Base-by-base conservation (phyloP, 352 stramenopile genomes). In the Thalassiosira oceanica region DNA sequence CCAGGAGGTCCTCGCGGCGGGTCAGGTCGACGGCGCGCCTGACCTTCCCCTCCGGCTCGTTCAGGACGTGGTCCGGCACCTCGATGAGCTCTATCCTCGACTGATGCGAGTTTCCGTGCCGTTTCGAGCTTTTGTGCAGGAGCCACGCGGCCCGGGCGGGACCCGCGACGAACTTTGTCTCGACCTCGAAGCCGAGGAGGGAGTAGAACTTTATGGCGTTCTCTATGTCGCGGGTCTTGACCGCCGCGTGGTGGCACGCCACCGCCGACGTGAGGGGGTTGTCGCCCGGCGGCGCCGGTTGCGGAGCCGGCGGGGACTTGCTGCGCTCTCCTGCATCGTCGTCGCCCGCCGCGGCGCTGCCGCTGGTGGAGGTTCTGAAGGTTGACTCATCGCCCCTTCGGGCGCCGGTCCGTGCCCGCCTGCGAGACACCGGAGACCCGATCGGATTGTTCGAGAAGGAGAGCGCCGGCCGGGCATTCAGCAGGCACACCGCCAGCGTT, bases 141-240 rank as follows among this genome's bases (percentile, higher is more conserved):
- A 90, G 48, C 80, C 80, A 90, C 10, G 80, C 80, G 11, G 69
- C 74, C 21, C 65, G 58, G 21, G 80, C 78, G 15, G 79, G 74
- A 45, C 84, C 84, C 16, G 69, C 69, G 21, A 78, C 44, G 51
- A 91, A 91, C 64, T 87, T 84, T 2, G 60, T 55, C 35, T 78
- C 67, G 1, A 83, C 52, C 43, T 76, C 49, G 72, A 86, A 89
- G 23, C 76, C 84, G 0, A 91, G 63, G 18, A 91, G 61, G 11
- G 69, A 78, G 31, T 91, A 91, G 48, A 91, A 90, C 53, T 88
- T 45, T 23, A 91, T 84, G 21, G 84, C 78, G 7, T 72, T 68
- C 41, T 85, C 80, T 43, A 91, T 88, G 60, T 90, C 83, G 10
- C 84, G 52, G 15, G 79, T 90, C 66, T 83, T 80, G 2, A 90